A percentile compares a stretch with the other conserved stretches of the same genome.
phyloP scores from a whole-genome alignment of 163 green algal genomes.

The Smithsoniella earleae region DNA sequence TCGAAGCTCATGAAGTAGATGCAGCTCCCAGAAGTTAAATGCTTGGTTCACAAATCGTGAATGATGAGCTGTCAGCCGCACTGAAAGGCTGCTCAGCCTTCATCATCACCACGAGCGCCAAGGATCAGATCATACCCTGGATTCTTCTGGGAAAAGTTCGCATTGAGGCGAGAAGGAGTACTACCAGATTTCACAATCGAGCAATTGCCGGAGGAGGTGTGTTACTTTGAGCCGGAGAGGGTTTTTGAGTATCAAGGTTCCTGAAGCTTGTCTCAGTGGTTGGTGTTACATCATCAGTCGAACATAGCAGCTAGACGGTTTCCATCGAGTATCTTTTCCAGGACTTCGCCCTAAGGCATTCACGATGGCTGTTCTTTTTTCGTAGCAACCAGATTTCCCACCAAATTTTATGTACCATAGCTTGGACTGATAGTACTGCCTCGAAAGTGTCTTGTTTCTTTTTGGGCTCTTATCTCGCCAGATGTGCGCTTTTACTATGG shows the following conservation, averaged over 20 bases:
- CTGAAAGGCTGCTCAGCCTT: conserved; percentile 50
- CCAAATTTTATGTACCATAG: too few relatives aligned
- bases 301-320: too few relatives aligned
- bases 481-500: too few relatives aligned
- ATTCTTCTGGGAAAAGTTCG: conserved; percentile 46
- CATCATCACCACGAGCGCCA: conserved; percentile 54
- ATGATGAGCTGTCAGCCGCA: conserved; percentile 35
- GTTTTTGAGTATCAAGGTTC: background rate
- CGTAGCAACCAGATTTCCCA: too few relatives aligned
- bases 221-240: too few relatives aligned
- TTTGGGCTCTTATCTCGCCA: too few relatives aligned
- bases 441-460: too few relatives aligned
- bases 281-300: too few relatives aligned
- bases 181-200: conserved; percentile 63
- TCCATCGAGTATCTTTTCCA: too few relatives aligned
- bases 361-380: too few relatives aligned
- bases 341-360: too few relatives aligned
- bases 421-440: too few relatives aligned
- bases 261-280: background rate
- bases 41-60: background rate
- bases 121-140: conserved; percentile 44
- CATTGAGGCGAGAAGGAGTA: conserved; percentile 41
- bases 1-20: background rate
- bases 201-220: conserved; percentile 51
- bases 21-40: background rate